Conservation (phyloP, 192 early-diverging fungal species). For the Lobosporangium transversale region DNA sequence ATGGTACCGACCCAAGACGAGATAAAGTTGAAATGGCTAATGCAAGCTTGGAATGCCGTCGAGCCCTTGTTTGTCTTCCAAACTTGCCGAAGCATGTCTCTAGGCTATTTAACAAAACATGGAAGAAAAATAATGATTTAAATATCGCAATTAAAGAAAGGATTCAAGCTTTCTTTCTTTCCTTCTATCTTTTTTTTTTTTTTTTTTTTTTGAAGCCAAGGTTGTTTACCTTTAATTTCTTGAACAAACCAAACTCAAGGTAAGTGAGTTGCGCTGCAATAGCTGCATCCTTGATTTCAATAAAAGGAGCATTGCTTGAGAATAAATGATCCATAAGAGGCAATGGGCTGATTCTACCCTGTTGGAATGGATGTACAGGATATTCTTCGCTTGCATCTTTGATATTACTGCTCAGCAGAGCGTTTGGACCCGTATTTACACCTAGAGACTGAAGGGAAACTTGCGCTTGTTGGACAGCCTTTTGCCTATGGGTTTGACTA, state of each 20-base stretch:
- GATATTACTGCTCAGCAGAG: constrained; percentile 6
- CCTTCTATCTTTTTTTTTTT: no score
- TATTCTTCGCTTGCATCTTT: constrained; percentile 22
- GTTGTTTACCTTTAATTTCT: constrained; percentile 64
- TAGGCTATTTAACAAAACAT: constrained; percentile 42
- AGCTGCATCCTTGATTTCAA: constrained; percentile 62
- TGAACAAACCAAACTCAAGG: constrained; percentile 72
- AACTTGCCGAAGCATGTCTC: constrained; percentile 69
- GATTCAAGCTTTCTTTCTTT: no score
- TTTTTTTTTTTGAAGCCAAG: not conserved
- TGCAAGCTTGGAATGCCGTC: constrained; percentile 63
- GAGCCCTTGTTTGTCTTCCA: constrained; percentile 58
- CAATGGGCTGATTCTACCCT: constrained; percentile 4
- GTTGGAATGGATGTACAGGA: constrained; percentile 2
- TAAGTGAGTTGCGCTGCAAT: constrained; percentile 75
- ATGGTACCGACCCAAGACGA: constrained; percentile 78
- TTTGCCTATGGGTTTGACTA: constrained; percentile 36
- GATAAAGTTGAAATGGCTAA: constrained; percentile 79
- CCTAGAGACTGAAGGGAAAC: not conserved
- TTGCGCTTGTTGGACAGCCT: not conserved
- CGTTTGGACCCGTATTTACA: not conserved
- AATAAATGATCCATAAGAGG: constrained; percentile 14
- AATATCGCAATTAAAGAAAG: no score
- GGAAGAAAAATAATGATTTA: constrained; percentile 18
- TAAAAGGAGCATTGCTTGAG: constrained; percentile 55